phyloP scores from a whole-genome alignment of 257 asterid species.

The Fraxinus excelsior region DNA sequence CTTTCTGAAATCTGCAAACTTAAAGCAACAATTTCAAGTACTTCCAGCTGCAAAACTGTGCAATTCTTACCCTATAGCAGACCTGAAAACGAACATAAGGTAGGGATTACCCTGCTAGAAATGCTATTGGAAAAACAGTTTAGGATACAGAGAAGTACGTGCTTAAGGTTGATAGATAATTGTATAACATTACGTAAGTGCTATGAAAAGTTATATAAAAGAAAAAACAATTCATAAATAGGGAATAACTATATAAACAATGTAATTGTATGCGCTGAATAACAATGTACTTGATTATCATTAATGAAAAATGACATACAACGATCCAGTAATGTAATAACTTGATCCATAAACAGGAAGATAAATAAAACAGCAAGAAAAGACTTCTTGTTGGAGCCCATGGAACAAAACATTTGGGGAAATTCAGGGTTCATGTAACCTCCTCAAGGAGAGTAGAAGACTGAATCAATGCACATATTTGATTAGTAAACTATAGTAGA shows the following conservation, averaged over 20 bases:
- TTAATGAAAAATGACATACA: slow-evolving; percentile 17
- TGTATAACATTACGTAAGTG: not conserved
- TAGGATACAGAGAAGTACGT: not conserved
- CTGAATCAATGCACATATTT: slow-evolving; percentile 16
- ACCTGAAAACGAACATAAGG: too few relatives aligned
- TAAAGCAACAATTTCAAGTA: too few relatives aligned
- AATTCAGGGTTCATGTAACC: slow-evolving; percentile 11
- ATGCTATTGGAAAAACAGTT: too few relatives aligned
- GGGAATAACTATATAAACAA: too few relatives aligned
- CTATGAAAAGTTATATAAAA: not conserved
- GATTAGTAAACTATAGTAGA: slow-evolving; percentile 18
- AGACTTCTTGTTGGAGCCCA: not conserved
- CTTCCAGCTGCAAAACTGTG: too few relatives aligned
- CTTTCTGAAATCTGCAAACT: too few relatives aligned
- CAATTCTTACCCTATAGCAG: too few relatives aligned
- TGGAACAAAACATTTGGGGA: not conserved
- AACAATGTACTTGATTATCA: slow-evolving; percentile 20
- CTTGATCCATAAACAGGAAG: slow-evolving; percentile 11
- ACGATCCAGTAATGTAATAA: slow-evolving; percentile 11
- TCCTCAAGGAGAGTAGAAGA: slow-evolving; percentile 13
- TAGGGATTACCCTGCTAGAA: too few relatives aligned
- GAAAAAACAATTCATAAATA: too few relatives aligned
- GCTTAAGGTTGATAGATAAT: not conserved
- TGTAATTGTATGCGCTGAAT: too few relatives aligned
- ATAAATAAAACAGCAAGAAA: slow-evolving; percentile 2